Conservation (phyloP, 2,329 filamentous ascomycete species). For the Emmonsiellopsis sp. region DNA sequence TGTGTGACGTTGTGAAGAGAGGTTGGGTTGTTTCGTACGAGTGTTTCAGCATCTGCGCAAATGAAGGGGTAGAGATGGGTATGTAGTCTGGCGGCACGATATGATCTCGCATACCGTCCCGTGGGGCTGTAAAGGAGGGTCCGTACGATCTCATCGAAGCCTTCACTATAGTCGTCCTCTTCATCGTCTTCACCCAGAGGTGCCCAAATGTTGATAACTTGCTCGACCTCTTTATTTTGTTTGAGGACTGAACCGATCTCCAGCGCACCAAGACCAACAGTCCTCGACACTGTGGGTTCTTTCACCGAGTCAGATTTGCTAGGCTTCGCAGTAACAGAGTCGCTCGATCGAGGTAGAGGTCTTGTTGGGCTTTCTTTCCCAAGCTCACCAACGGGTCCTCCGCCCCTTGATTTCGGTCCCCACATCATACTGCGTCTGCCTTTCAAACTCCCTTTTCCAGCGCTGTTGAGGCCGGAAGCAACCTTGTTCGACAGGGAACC, state of each 20-base stretch:
- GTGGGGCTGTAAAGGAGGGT: slow-evolving; percentile 64
- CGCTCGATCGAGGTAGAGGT: slow-evolving; percentile 22
- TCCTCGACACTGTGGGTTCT: slow-evolving; percentile 48
- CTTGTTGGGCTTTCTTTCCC: slow-evolving; percentile 21
- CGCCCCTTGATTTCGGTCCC: slow-evolving; percentile 26
- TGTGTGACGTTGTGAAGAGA: slow-evolving; percentile 70
- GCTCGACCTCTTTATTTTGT: slow-evolving; percentile 62
- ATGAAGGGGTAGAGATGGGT: slow-evolving; percentile 72
- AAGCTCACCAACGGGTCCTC: slow-evolving; percentile 21
- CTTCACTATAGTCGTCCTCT: slow-evolving; percentile 50
- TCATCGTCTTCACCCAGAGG: slow-evolving; percentile 49
- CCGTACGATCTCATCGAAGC: slow-evolving; percentile 64
- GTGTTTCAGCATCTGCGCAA: slow-evolving; percentile 63
- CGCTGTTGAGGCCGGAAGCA: slow-evolving; percentile 20
- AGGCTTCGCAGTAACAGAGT: slow-evolving; percentile 21
- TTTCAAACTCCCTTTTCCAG: slow-evolving; percentile 28
- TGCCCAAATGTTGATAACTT: slow-evolving; percentile 69
- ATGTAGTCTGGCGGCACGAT: slow-evolving; percentile 66
- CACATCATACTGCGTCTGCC: slow-evolving; percentile 39
- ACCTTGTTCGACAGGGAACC: slow-evolving; percentile 20
- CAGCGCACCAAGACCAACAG: slow-evolving; percentile 67
- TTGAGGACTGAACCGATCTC: slow-evolving; percentile 68
- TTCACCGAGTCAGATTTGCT: slow-evolving; percentile 23
- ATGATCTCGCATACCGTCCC: slow-evolving; percentile 66
- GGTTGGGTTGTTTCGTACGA: slow-evolving; percentile 83